Percentiles rank a stretch among this genome's conserved stretches.
phyloP scores from a whole-genome alignment of 2,329 filamentous ascomycete genomes.

The Sclerotinia minor region DNA sequence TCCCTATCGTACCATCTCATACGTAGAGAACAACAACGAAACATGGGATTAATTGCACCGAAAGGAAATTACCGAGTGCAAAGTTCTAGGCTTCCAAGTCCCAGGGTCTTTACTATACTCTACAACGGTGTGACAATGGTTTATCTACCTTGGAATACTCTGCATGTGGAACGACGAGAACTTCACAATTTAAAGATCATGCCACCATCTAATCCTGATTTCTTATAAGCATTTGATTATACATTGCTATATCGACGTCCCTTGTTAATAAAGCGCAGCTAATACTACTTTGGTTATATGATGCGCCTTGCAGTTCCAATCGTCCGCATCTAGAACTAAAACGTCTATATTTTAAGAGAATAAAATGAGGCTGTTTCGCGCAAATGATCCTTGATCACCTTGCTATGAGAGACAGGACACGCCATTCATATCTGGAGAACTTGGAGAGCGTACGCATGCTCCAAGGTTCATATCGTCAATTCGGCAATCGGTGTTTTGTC shows the following conservation, averaged over 20 bases:
- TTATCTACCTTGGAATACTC: not conserved
- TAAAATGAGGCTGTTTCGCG: not conserved
- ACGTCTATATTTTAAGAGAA: not conserved
- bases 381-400: not conserved
- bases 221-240: not conserved
- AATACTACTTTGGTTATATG: not conserved
- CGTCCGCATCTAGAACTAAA: not conserved
- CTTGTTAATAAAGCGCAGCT: not conserved
- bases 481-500: constrained; percentile 3
- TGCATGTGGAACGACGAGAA: not conserved
- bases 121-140: not conserved
- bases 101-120: not conserved
- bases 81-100: not conserved
- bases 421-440: not conserved
- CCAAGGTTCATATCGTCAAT: not conserved
- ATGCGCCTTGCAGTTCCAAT: not conserved
- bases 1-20: not conserved
- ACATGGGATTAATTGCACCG: not conserved
- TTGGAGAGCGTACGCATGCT: not conserved
- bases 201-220: not conserved
- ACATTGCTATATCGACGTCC: not conserved
- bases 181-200: not conserved
- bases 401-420: no score
- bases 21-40: not conserved
- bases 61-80: not conserved